phyloP scores from a whole-genome alignment of 257 asterid species.

The Solanum paucissectum region DNA sequence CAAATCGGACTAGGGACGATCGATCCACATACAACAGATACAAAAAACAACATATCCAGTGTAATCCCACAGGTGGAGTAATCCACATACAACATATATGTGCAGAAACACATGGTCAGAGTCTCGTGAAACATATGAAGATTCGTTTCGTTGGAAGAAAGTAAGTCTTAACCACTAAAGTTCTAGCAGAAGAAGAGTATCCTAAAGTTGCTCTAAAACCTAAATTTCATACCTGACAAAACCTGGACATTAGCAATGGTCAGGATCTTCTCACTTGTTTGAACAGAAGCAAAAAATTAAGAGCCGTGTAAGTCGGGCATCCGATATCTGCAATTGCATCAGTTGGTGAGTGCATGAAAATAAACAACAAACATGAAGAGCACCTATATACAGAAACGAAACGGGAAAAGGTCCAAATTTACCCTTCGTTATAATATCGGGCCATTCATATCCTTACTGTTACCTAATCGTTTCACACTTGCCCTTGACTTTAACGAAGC shows the following conservation, averaged over 20 bases:
- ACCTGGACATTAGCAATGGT: not conserved
- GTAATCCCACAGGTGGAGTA: not conserved
- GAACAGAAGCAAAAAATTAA: not conserved
- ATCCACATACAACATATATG: not conserved
- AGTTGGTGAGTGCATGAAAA: not conserved
- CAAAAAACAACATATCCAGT: not conserved
- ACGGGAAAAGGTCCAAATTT: not conserved
- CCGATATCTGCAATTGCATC: not conserved
- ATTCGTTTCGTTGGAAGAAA: not conserved
- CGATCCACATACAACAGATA: not conserved
- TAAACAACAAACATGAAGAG: not conserved
- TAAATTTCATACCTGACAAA: not conserved
- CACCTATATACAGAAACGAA: not conserved
- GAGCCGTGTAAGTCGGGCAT: not conserved
- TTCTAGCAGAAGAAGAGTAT: not conserved
- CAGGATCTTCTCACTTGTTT: not conserved
- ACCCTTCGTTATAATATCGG: not conserved
- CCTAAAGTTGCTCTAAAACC: not conserved
- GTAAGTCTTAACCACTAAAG: not conserved
- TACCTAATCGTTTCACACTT: not conserved
- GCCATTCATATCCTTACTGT: not conserved
- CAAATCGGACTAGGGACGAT: not conserved
- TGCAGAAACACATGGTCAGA: not conserved
- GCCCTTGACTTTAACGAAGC: not conserved
- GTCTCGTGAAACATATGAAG: not conserved